A percentile compares a stretch with the other conserved stretches of the same genome.
These are phyloP conservation scores for Leucosporidium scottii DNA, from an alignment of 768 basidiomycete species.

Conservation along the genomic window DNA sequence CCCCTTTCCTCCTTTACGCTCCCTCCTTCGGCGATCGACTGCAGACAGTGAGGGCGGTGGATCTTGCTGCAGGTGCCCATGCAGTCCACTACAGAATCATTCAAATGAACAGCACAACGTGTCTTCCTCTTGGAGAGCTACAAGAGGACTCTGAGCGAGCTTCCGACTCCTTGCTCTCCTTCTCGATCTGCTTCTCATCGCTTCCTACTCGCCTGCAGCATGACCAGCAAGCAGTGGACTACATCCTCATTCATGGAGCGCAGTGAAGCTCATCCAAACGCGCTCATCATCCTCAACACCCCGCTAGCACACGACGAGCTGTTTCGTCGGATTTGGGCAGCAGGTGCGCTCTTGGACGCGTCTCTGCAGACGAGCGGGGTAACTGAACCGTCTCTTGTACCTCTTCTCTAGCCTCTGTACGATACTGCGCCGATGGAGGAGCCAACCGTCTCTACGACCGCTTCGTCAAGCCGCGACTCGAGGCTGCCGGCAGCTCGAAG, in stretches of 20 bases:
- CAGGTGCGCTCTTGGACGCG: constrained; percentile 36
- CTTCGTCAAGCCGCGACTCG: constrained; percentile 30
- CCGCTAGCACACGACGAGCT: constrained; percentile 60
- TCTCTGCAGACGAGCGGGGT: background rate
- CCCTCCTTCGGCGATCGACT: background rate
- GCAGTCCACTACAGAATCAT: too few relatives aligned
- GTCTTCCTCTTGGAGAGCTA: too few relatives aligned
- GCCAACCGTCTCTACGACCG: constrained; percentile 73
- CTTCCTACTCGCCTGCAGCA: background rate
- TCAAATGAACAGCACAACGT: too few relatives aligned
- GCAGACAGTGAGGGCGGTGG: too few relatives aligned
- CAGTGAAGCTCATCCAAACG: constrained; percentile 36
- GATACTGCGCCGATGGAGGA: constrained; percentile 74
- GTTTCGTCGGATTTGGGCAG: constrained; percentile 54
- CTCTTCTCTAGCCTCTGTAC: constrained; percentile 20
- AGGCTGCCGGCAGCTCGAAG: background rate
- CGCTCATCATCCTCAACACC: constrained; percentile 84
- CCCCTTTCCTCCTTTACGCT: background rate
- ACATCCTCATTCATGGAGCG: background rate
- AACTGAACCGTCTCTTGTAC: constrained; percentile 46
- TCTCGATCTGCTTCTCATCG: background rate
- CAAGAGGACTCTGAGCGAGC: too few relatives aligned
- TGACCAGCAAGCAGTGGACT: background rate
- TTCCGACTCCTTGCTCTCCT: too few relatives aligned
- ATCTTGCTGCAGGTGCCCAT: too few relatives aligned